A percentile compares a stretch with the other conserved stretches of the same genome.
Evolutionary conservation across 2,329 filamentous ascomycete species (phyloP).

Genomic region (Talaromyces albobiverticillius): DNA sequence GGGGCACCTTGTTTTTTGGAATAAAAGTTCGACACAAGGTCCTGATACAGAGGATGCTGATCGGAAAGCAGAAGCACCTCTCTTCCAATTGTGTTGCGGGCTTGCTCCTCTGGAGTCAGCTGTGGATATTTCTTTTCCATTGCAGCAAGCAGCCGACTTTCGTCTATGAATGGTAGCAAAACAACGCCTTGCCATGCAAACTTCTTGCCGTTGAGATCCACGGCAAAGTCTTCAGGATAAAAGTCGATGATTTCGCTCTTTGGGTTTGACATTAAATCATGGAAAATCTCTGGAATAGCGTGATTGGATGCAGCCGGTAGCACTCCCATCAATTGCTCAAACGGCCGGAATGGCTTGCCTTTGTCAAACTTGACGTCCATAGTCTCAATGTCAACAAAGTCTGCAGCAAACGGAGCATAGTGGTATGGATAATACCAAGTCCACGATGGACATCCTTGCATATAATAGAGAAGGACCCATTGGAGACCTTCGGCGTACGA

Average conservation of each 20-base stretch:
- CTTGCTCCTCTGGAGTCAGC: conserved; percentile 71
- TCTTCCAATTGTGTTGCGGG: conserved; percentile 74
- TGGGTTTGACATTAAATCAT: conserved; percentile 81
- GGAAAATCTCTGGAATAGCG: conserved; percentile 83
- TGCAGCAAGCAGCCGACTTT: conserved; percentile 75
- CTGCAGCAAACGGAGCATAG: conserved; percentile 94
- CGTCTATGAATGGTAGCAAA: conserved; percentile 92
- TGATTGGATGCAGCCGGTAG: conserved; percentile 90
- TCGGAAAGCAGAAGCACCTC: conserved; percentile 85
- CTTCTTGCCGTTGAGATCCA: conserved; percentile 97
- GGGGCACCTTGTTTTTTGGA: conserved; percentile 74
- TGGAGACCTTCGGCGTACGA: conserved; percentile 93
- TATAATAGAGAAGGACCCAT: conserved; percentile 96
- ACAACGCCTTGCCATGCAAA: conserved; percentile 97
- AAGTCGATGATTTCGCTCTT: conserved; percentile 96
- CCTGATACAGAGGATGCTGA: conserved; percentile 78
- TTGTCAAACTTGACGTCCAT: conserved; percentile 80
- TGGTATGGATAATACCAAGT: conserved; percentile 99
- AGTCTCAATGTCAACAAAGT: conserved; percentile 80
- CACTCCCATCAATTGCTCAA: conserved; percentile 98
- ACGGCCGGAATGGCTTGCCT: conserved; percentile 81
- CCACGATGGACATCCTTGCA: conserved; percentile 97
- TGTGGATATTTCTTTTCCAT: conserved; percentile 80
- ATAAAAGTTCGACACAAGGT: conserved; percentile 82
- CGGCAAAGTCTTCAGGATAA: conserved; percentile 88